Evolutionary conservation across 768 basidiomycete species (phyloP), one percentile per base, ranked within the genome.

Genomic region (Symmetrospora coprosmae): DNA sequence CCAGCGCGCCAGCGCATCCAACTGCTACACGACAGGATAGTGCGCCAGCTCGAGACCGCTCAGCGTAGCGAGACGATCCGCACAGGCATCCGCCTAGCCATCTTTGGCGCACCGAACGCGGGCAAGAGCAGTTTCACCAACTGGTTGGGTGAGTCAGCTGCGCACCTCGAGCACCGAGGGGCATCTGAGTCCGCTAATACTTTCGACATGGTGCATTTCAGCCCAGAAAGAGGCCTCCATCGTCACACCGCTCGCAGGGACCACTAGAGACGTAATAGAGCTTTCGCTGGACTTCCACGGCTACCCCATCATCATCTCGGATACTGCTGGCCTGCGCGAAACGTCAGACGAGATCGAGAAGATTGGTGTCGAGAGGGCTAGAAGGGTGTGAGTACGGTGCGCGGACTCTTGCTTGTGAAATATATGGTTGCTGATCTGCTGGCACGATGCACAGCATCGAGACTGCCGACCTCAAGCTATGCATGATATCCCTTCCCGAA

Each of bases 101-200:
- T 94, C 37, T 89, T 90, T 68, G 89, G 89, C 0, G 87, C 88
- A 23, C 86, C 90, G 0, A 94, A 94, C 67, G 87, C 85, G 1
- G 90, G 89, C n/a, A 94, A 92, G 74, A 89, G 86, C 68, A 86
- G 83, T 67, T 71, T 89, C 19, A 76, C 88, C 46, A 92, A 92
- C 68, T 87, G 82, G 70, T 75, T 92, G 13, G 85, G 88, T 83
- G 66, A 14, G 73, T 34, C 3, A 4, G 23, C 16, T 16, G 28
- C 43, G 51, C 28, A 1, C 0, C 39, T 0, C 17, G 1, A 37
- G 4, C 16, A 38, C 17, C n/a, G n/a, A n/a, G n/a, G n/a, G 31
- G 14, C 38, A 1, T 5, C 17, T 39, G 0, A 38, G 11, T 31
- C 33, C 6, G 9, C 8, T 23, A 50, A 16, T 17, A 50, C 17